Percentiles rank a stretch among this genome's conserved stretches.
phyloP scores from a whole-genome alignment of 768 basidiomycete species.

The Tephrocybe rancida region DNA sequence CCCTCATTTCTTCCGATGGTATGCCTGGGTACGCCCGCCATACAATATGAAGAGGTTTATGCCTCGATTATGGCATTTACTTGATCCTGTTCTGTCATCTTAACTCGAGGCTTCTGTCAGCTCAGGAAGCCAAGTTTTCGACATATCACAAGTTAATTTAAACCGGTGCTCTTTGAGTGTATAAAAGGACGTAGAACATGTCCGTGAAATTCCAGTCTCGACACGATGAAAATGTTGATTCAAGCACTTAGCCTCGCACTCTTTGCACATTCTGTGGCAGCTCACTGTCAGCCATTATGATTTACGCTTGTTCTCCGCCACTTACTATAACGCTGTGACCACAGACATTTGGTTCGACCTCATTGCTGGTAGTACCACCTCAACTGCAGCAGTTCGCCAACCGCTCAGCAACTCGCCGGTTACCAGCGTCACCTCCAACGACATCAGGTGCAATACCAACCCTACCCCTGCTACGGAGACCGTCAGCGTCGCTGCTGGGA shows the following conservation, averaged over 20 bases:
- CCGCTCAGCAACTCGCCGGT: conserved; percentile 22
- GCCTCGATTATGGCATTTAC: neutral
- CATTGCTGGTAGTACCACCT: conserved; percentile 11
- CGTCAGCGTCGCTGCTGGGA: conserved; percentile 39
- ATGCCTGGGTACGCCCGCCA: neutral
- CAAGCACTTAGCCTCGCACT: neutral
- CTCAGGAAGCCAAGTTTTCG: no score
- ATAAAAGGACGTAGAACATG: neutral
- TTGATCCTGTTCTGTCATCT: no score
- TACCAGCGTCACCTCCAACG: conserved; percentile 27
- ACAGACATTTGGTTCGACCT: conserved; percentile 10
- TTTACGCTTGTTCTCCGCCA: no score
- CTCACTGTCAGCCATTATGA: neutral
- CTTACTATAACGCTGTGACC: no score
- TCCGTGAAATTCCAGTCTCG: neutral
- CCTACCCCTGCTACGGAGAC: conserved; percentile 35
- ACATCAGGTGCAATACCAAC: conserved; percentile 38
- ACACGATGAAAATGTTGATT: neutral
- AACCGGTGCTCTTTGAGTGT: neutral
- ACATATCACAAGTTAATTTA: no score
- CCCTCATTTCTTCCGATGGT: neutral
- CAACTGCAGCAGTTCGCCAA: conserved; percentile 18
- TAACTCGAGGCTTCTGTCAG: no score
- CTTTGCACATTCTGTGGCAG: neutral
- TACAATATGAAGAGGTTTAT: no score